phyloP scores from a whole-genome alignment of 1,139 yeast genomes.

The Saccharomyces hybrid region DNA sequence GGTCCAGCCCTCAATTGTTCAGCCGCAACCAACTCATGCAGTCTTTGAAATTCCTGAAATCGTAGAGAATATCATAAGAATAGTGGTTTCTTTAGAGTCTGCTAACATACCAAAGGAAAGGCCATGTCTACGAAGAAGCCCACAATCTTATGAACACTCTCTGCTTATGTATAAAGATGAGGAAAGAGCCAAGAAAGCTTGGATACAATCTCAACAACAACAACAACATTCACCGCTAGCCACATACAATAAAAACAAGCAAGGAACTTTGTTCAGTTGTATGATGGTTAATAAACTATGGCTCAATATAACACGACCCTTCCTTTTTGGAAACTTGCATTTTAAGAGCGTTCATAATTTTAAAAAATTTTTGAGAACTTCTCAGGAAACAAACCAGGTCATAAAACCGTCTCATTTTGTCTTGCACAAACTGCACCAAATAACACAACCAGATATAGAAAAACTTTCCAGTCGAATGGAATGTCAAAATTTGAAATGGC shows the following conservation, averaged over 20 bases:
- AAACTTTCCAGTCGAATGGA: constrained; percentile 33
- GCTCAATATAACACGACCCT: constrained; percentile 46
- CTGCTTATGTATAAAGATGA: constrained; percentile 49
- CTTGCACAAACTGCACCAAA: constrained; percentile 41
- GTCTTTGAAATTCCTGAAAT: constrained; percentile 77
- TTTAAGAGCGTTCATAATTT: constrained; percentile 47
- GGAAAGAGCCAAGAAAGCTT: constrained; percentile 42
- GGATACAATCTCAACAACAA: constrained; percentile 33
- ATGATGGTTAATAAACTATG: constrained; percentile 62
- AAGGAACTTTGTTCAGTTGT: constrained; percentile 45
- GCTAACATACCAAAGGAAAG: constrained; percentile 34
- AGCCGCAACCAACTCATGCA: constrained; percentile 28
- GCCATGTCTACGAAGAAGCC: constrained; percentile 54
- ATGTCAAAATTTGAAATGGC: constrained; percentile 48
- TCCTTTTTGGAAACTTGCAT: constrained; percentile 47
- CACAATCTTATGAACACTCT: constrained; percentile 59
- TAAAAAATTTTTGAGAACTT: constrained; percentile 34
- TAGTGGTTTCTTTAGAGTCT: constrained; percentile 43
- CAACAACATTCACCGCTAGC: constrained; percentile 7
- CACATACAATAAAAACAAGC: constrained; percentile 7
- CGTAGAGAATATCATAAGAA: constrained; percentile 49
- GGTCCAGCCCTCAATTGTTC: not conserved
- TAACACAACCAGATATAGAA: constrained; percentile 40
- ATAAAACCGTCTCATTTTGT: constrained; percentile 38
- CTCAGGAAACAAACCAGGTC: constrained; percentile 4